Evolutionary conservation across 2,329 filamentous ascomycete species (phyloP), one percentile per base, ranked within the genome.

Genomic region (Ceratocystis lukuohia): DNA sequence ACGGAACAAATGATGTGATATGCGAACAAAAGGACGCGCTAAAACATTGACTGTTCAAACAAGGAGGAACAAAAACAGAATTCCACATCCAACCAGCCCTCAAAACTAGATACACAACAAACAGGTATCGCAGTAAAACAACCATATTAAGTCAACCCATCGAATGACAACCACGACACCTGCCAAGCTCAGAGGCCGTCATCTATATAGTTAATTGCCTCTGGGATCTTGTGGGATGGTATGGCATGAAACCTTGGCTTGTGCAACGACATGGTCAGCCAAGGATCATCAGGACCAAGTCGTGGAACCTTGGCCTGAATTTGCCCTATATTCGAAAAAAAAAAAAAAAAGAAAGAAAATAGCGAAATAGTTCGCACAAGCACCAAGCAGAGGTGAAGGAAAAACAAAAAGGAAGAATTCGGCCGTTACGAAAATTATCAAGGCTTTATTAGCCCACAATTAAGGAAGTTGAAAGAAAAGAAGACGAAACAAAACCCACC

Each of bases 31-130:
- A 50, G 22, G 17, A 50, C n/a, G 10, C 53, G 53, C 53, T 33
- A 59, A 59, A 17, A 59, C 53, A 59, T 30, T 59, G 28, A 59
- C 53, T 30, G 33, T 59, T 33, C 53, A n/a, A 59, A 59, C 53
- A 33, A 59, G 15, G 25, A 59, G 15, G 33, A 59, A 33, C 15
- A 20, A 59, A 57, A 33, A 59, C 45, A 50, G 8, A 53, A 53
- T 12, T 37, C 33, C 33, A 37, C 33, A 12, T 37, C 33, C 10
- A 37, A 12, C 33, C 33, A 37, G 10, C 33, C 33, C 33, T 37
- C 33, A 12, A 37, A 37, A 37, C 33, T 37, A 37, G 33, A 37
- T 37, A 37, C 33, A 37, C 33, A 37, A 37, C 33, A 59, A 17
- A 30, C 28, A 59, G 53, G 53, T 59, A 59, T 33, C 53, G 53